Evolutionary conservation across 164 flowering plant species (phyloP).

Genomic region (Macadamia integrifolia): DNA sequence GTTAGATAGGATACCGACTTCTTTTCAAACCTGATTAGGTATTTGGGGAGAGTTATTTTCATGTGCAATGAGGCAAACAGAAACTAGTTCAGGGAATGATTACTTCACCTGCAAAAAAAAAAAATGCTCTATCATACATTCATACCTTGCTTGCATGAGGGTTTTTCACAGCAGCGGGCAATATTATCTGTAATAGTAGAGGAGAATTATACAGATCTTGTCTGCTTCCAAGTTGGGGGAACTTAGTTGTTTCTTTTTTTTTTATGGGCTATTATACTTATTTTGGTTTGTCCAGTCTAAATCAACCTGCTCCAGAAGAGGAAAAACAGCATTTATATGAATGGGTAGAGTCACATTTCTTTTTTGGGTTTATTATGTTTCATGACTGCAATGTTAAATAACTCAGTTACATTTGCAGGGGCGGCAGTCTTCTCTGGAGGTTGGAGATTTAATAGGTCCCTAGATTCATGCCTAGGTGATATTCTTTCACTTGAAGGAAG

Average conservation of each 20-base stretch:
- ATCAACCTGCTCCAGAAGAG: too few species aligned
- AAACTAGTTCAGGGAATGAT: too few species aligned
- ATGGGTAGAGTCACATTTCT: too few species aligned
- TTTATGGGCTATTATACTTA: too few species aligned
- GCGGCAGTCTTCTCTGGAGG: conserved; percentile 40
- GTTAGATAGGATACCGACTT: too few species aligned
- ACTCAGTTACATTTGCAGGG: conserved; percentile 32
- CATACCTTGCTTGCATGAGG: too few species aligned
- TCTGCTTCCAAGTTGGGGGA: conserved; percentile 1
- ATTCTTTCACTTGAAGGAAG: conserved; percentile 61
- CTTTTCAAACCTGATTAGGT: too few species aligned
- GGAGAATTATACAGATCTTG: background rate
- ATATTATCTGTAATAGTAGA: background rate
- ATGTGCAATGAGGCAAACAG: too few species aligned
- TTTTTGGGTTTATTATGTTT: background rate
- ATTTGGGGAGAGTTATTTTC: too few species aligned
- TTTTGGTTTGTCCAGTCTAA: too few species aligned
- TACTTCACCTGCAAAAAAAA: background rate
- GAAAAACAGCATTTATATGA: too few species aligned
- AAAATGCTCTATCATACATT: too few species aligned
- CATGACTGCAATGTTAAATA: background rate
- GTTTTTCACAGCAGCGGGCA: background rate
- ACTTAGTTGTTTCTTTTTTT: background rate
- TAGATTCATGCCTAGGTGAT: conserved; percentile 42
- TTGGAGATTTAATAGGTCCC: conserved; percentile 38